Conservation (phyloP, 208 protist species). For the Trypanosomatidae sp. region DNA sequence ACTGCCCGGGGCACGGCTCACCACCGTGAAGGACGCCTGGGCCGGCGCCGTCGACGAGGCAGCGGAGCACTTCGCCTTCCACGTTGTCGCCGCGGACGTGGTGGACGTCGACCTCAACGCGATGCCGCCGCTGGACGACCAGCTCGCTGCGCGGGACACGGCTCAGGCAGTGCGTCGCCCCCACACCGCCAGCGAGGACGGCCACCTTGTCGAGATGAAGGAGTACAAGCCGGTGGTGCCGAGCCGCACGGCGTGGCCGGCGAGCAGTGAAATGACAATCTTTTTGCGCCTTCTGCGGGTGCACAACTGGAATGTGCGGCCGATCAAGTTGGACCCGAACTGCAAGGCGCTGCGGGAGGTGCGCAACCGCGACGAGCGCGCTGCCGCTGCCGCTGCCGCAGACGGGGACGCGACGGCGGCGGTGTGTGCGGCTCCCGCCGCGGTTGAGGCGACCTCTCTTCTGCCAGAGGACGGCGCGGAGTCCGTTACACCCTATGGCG, state of each 20-base stretch:
- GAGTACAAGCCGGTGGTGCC: slow-evolving; percentile 48
- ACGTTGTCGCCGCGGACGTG: slow-evolving; percentile 47
- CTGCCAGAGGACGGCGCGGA: slow-evolving; percentile 36
- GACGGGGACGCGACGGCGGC: too few species aligned
- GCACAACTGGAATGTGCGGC: slow-evolving; percentile 75
- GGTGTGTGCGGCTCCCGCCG: too few species aligned
- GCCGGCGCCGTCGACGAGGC: slow-evolving; percentile 35
- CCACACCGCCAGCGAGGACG: slow-evolving; percentile 46
- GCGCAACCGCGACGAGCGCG: slow-evolving; percentile 28
- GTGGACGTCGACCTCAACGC: slow-evolving; percentile 62
- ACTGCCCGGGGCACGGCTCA: slow-evolving; percentile 6
- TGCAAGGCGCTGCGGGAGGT: slow-evolving; percentile 37
- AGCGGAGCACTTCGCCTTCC: slow-evolving; percentile 40
- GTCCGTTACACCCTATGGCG: too few species aligned
- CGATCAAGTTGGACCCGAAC: slow-evolving; percentile 24
- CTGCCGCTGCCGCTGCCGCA: background rate
- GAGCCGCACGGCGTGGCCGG: slow-evolving; percentile 17
- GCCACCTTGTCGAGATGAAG: slow-evolving; percentile 53
- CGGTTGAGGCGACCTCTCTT: too few species aligned
- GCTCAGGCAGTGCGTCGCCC: slow-evolving; percentile 34
- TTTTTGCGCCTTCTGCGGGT: slow-evolving; percentile 78
- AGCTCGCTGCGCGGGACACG: slow-evolving; percentile 48
- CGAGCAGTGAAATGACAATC: slow-evolving; percentile 63
- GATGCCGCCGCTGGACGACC: slow-evolving; percentile 54
- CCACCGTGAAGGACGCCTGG: slow-evolving; percentile 50